Evolutionary conservation across 345 rosid genomes (phyloP).

Genomic region (Alliaria petiolata): DNA sequence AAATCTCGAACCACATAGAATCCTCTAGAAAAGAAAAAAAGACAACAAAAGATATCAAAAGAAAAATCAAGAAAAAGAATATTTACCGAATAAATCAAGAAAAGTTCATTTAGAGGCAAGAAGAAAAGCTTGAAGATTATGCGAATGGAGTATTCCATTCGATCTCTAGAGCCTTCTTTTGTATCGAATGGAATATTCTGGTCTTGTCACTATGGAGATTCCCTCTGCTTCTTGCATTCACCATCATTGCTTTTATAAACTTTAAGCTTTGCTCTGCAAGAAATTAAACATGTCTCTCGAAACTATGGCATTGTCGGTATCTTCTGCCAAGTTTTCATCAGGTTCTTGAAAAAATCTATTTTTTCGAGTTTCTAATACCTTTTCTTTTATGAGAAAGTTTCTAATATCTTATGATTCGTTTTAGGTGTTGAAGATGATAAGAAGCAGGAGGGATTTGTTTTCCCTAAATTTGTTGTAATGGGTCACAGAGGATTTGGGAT

Average conservation of each 20-base stretch:
- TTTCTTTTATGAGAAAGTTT: too few relatives aligned
- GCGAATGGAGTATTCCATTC: conserved; percentile 30
- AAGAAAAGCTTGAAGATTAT: not conserved
- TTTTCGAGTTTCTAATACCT: not conserved
- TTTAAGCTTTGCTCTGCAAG: not conserved
- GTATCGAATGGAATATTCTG: conserved; percentile 21
- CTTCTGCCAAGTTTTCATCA: conserved; percentile 21
- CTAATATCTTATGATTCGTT: not conserved
- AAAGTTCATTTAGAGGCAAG: not conserved
- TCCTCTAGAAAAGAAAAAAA: conserved; percentile 16
- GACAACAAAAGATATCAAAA: not conserved
- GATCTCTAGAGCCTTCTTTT: conserved; percentile 24
- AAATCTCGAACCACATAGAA: not conserved
- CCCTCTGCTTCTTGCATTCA: not conserved
- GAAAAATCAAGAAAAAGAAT: not conserved
- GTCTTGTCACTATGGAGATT: conserved; percentile 9
- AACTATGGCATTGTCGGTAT: conserved; percentile 33
- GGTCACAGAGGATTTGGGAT: conserved; percentile 78
- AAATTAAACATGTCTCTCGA: conserved; percentile 41
- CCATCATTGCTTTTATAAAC: not conserved
- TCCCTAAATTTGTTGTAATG: conserved; percentile 51
- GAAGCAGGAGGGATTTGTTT: conserved; percentile 6
- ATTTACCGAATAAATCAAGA: not conserved
- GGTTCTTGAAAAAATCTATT: not conserved
- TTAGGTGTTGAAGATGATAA: conserved; percentile 33